These are phyloP conservation scores for Acanthochlamys bracteata DNA, from an alignment of 106 monocot species.

Conservation along the genomic window DNA sequence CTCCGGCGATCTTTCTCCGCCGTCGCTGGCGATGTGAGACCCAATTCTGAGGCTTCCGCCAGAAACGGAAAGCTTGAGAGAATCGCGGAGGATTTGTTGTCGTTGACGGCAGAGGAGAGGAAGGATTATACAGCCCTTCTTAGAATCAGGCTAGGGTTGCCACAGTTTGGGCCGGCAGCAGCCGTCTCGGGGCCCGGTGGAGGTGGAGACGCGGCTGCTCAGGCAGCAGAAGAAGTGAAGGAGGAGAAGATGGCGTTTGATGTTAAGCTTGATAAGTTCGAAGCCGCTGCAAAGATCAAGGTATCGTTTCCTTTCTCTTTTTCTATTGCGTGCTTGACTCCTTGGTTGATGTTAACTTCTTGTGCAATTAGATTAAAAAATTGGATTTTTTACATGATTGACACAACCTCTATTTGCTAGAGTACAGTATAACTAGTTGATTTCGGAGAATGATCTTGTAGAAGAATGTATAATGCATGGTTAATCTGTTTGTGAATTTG, in stretches of 20 bases:
- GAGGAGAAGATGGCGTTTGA: constrained; percentile 88
- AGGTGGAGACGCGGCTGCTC: not conserved
- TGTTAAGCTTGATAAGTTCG: constrained; percentile 84
- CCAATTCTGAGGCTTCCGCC: not conserved
- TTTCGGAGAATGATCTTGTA: no score
- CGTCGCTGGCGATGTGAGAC: constrained; percentile 10
- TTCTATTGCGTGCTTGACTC: no score
- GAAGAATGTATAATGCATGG: no score
- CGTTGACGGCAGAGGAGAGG: constrained; percentile 55
- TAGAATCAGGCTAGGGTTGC: constrained; percentile 70
- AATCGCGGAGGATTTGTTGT: constrained; percentile 78
- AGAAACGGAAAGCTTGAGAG: constrained; percentile 46
- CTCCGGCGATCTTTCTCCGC: constrained; percentile 5
- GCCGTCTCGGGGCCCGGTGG: not conserved
- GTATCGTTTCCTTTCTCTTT: no score
- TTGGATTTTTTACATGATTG: no score
- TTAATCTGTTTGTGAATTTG: no score
- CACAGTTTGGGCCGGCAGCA: constrained; percentile 32
- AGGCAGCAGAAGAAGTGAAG: constrained; percentile 25
- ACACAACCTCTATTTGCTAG: no score
- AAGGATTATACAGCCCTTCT: constrained; percentile 80
- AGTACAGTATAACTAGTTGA: no score
- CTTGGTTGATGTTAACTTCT: no score
- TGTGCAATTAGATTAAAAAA: no score
- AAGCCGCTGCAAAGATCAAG: constrained; percentile 53